Base-by-base conservation (phyloP, 83 land plant genomes). In the Larix sibirica region DNA sequence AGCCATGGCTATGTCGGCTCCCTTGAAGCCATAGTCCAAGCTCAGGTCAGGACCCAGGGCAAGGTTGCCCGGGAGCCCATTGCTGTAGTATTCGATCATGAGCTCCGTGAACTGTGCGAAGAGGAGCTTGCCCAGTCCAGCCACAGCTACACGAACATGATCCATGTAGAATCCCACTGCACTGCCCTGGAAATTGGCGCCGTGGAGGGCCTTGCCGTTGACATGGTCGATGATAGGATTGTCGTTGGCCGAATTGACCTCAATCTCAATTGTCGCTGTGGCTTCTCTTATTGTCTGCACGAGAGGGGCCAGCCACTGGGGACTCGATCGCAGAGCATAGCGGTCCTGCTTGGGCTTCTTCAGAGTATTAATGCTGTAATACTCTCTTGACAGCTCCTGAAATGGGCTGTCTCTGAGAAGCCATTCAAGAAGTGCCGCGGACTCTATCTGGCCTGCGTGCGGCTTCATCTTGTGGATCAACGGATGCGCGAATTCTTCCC, bases 1-100 rank as follows among this genome's bases (percentile, higher is more conserved):
- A 6, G 95, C 95, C 92, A 94, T 92, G 69, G 96, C 95, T 24
- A 94, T 89, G 78, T 90, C 95, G 18, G 92, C 96, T 2, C 95
- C 96, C 77, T 94, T 94, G 66, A 69, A 17, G 8, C 74, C 74
- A 40, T 69, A 69, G 74, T 69, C 74, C 47, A 69, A 38, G 42
- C 74, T 69, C 40, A 69, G 18, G 42, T 69, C 74, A 1, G 69
- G 74, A 6, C 74, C 74, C 44, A 69, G 42, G 4, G 74, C 16
- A 4, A 69, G 74, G 21, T 69, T 69, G 17, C 74, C 74, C 7
- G 74, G 74, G 6, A 69, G 74, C 7, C 74, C 74, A 16, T 69
- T 69, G 74, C n/a, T 69, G 74, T 69, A 69, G 44, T 16, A 18
- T 16, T 69, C 74, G 20, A 69, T 69, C 74, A 69, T 69, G 5